Conservation (phyloP, 345 rosid genomes). For the Pistacia atlantica region DNA sequence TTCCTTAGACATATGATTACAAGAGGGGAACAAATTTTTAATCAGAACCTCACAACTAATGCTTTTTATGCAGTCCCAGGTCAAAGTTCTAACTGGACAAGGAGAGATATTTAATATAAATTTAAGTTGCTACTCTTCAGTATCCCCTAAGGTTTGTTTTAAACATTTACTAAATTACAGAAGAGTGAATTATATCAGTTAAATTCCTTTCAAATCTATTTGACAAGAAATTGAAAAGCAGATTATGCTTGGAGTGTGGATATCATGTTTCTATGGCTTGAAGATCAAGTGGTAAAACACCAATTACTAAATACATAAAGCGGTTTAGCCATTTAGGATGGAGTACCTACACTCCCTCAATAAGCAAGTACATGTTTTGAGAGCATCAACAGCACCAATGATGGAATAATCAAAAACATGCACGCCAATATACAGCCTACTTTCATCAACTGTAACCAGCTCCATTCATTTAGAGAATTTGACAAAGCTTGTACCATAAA, state of each 20-base stretch:
- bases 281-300: background rate
- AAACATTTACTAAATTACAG: background rate
- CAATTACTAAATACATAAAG: background rate
- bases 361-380: constrained; percentile 91
- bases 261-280: background rate
- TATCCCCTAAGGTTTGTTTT: background rate
- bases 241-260: background rate
- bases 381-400: constrained; percentile 88
- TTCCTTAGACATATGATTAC: background rate
- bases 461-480: constrained; percentile 41
- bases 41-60: background rate
- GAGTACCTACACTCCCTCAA: constrained; percentile 87
- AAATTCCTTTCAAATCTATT: background rate
- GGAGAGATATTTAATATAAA: background rate
- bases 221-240: background rate
- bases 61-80: background rate
- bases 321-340: background rate
- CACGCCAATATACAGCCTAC: constrained; percentile 61
- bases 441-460: constrained; percentile 40
- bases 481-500: constrained; percentile 36
- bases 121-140: background rate
- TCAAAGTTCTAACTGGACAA: background rate
- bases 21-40: background rate
- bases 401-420: constrained; percentile 66
- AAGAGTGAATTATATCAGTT: background rate